Evolutionary conservation across 164 flowering plant species (phyloP), one percentile per base, ranked within the genome.

Genomic region (Cinnamomum chago): DNA sequence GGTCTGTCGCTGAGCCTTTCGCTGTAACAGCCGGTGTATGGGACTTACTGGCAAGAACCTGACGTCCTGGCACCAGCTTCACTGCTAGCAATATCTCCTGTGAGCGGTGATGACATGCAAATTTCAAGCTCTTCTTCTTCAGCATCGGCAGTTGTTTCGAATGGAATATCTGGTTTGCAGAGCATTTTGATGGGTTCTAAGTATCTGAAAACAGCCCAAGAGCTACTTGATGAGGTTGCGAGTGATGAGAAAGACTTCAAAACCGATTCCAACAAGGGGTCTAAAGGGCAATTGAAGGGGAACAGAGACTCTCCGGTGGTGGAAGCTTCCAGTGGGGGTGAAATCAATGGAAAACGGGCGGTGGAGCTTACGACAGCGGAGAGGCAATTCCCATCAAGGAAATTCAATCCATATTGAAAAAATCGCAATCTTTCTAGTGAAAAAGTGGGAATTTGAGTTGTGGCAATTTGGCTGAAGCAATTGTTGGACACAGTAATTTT

Each of bases 171-270:
- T 2, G 92, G 91, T 2, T 72, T 90, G 71, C 93, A 88, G 78
- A 79, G 93, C 62, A 90, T 90, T 75, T 35, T 92, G 70, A 64
- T 94, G 84, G 88, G 97, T 75, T 94, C 98, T 23, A 96, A 91
- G 89, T 96, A 89, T 78, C 76, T 96, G 81, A 96, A 90, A 76
- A 94, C 89, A 0, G 90, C 98, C 3, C 99, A 92, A 68, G 88
- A 89, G 73, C 85, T 96, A 10, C 89, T 96, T 0, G 97, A 94
- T 17, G 99, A 96, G 78, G 95, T 94, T 50, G 98, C 90, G 9
- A 92, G 85, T 67, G 97, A 92, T 2, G 92, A 87, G 10, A 83
- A 71, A 28, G 88, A 83, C 35, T 72, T 82, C 25, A 84, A 79
- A 70, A 70, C 27, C 40, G 90, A 86, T 58, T 65, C 64, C 2